Percentiles rank a stretch among this genome's conserved stretches.
These are phyloP conservation scores for Platanthera guangdongensis DNA, from an alignment of 106 monocot species.

Conservation along the genomic window DNA sequence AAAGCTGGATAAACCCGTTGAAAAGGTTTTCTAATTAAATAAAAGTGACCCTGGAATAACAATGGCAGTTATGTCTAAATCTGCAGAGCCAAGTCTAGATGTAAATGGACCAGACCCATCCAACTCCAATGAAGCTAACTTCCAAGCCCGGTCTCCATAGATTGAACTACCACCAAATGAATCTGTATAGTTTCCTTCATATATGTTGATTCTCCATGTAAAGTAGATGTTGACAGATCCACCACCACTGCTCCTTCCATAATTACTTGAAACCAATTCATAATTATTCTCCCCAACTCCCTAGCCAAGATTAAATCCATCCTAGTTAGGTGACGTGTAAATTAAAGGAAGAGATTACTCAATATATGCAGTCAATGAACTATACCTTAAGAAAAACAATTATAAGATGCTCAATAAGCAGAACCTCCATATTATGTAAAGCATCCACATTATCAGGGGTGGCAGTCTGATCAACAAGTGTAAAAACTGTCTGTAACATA, in stretches of 20 bases:
- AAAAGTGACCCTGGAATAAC: too few species aligned
- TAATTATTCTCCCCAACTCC: conserved; percentile 29
- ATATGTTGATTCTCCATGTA: conserved; percentile 26
- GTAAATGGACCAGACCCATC: conserved; percentile 40
- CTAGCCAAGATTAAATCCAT: conserved; percentile 15
- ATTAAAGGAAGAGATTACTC: neutral
- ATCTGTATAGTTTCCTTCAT: conserved; percentile 51
- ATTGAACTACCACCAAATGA: conserved; percentile 52
- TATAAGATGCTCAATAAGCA: conserved; percentile 66
- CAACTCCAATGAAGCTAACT: conserved; percentile 46
- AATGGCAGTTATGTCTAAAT: conserved; percentile 26
- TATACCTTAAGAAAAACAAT: conserved; percentile 66
- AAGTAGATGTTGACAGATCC: conserved; percentile 24
- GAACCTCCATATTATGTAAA: conserved; percentile 80
- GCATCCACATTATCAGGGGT: conserved; percentile 85
- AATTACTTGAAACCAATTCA: conserved; percentile 25
- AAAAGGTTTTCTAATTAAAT: too few species aligned
- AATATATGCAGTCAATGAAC: neutral
- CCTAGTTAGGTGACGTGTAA: neutral
- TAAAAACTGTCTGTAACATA: conserved; percentile 95
- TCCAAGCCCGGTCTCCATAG: conserved; percentile 74
- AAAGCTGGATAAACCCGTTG: too few species aligned
- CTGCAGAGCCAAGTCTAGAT: conserved; percentile 34
- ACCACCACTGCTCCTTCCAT: conserved; percentile 32
- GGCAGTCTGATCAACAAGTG: conserved; percentile 84